Percentiles rank a stretch among this genome's conserved stretches.
These are phyloP conservation scores for Pichia eremophila DNA, from an alignment of 805 yeast genomes.

Conservation along the genomic window DNA sequence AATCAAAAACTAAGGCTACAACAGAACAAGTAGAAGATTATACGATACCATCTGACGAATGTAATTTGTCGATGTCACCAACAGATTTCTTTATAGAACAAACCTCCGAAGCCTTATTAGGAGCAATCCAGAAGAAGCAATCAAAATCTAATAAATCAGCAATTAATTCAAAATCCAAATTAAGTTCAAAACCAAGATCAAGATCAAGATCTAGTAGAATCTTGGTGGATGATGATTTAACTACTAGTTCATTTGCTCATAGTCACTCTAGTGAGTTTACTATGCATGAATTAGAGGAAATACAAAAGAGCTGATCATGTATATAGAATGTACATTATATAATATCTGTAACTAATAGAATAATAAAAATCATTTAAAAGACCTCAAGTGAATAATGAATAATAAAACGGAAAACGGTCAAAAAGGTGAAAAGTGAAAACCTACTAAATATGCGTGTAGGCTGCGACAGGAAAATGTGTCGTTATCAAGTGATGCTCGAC, in stretches of 20 bases:
- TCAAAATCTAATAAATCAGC: background rate
- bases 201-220: too few relatives aligned
- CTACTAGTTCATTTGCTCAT: too few relatives aligned
- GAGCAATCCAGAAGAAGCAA: background rate
- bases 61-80: background rate
- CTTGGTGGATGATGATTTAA: too few relatives aligned
- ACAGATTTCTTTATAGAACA: too few relatives aligned
- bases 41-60: background rate
- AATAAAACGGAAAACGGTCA: too few relatives aligned
- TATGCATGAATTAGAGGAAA: background rate
- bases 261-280: background rate
- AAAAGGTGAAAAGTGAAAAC: too few relatives aligned
- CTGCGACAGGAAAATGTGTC: background rate
- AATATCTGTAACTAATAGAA: background rate
- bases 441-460: too few relatives aligned
- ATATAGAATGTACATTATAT: background rate
- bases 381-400: too few relatives aligned
- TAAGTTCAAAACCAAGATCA: background rate
- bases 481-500: background rate
- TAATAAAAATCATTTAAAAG: too few relatives aligned
- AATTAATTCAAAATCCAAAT: background rate
- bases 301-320: background rate
- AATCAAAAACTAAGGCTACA: background rate
- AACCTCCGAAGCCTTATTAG: too few relatives aligned
- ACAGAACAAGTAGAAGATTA: too few relatives aligned